These are phyloP conservation scores for Clohesyomyces aquaticus DNA, from an alignment of 495 filamentous ascomycete genomes.

Conservation along the genomic window DNA sequence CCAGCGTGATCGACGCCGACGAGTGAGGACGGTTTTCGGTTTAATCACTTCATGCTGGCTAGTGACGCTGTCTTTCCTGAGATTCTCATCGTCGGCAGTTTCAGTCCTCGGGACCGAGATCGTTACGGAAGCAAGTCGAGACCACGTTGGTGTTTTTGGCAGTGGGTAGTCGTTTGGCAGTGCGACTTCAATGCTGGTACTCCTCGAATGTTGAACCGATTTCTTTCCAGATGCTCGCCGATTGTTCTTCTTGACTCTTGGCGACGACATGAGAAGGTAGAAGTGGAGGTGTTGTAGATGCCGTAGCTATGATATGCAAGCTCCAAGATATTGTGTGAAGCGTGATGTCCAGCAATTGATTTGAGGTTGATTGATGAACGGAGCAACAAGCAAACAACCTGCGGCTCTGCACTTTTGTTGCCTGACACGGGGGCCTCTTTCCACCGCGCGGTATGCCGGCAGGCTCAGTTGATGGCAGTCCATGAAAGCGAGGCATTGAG, in stretches of 20 bases:
- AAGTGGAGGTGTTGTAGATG: neutral
- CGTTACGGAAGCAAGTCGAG: neutral
- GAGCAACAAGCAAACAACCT: neutral
- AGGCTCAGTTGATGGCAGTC: no score
- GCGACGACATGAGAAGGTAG: neutral
- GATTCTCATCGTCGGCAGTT: neutral
- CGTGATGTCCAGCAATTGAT: neutral
- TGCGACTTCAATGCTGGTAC: neutral
- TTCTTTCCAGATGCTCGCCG: neutral
- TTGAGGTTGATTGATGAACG: neutral
- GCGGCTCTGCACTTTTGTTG: no score
- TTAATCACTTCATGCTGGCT: neutral
- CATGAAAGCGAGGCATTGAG: no score
- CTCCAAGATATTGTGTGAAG: slow-evolving; percentile 2
- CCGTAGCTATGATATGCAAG: neutral
- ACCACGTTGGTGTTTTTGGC: neutral
- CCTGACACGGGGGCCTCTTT: no score
- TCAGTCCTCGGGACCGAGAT: neutral
- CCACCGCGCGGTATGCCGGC: no score
- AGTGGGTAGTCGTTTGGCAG: neutral
- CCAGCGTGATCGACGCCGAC: slow-evolving; percentile 1
- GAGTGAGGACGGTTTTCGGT: neutral
- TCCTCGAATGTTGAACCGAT: neutral
- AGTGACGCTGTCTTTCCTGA: neutral
- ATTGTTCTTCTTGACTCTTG: neutral